Base-by-base conservation (phyloP, 1,284 basidiomycete species). In the Trichosporon sp. region DNA sequence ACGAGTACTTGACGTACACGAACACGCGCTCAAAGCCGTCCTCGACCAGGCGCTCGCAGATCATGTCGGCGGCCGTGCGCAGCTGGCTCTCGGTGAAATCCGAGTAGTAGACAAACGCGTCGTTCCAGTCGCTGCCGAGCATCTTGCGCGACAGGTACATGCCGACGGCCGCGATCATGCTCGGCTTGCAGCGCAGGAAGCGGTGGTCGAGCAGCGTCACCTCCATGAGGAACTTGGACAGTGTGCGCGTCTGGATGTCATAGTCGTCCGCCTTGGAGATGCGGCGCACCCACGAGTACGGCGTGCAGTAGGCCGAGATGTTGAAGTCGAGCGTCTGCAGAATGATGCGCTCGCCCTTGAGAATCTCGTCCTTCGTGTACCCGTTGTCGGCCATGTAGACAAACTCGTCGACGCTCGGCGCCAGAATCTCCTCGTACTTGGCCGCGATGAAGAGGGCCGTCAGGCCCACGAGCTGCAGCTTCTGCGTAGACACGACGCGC, bases 221-320 rank as follows among this genome's bases (percentile, higher is more conserved):
- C 81, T 99, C 96, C 76, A 95, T 95, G 77, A 99, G 82, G 84
- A 97, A 99, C 81, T 99, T 99, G 84, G 91, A 90, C 63, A 99
- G 83, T 11, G 96, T 99, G 65, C 96, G 85, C 6, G 95, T 99
- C 80, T 97, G 95, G 73, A 99, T 89, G 78, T 99, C 94, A 79
- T 99, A 99, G 81, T 97, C 92, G 82, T 99, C 96, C 29, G 96
- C 96, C 81, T 95, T 97, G 84, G 92, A 95, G 80, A 99, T 99
- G 74, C 90, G 89, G 69, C 96, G 88, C 84, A 99, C 94, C 96
- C 96, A 99, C 77, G 91, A 95, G 83, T 99, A 99, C 2, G 96
- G 96, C 56, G 95, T 96, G 83, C 96, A 99, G 83, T 99, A 99
- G 64, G 93, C 88, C 63, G 95, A 98, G 76, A 99, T 80, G 80